phyloP scores from a whole-genome alignment of 306 rosid genomes.

The Prunus padus region DNA sequence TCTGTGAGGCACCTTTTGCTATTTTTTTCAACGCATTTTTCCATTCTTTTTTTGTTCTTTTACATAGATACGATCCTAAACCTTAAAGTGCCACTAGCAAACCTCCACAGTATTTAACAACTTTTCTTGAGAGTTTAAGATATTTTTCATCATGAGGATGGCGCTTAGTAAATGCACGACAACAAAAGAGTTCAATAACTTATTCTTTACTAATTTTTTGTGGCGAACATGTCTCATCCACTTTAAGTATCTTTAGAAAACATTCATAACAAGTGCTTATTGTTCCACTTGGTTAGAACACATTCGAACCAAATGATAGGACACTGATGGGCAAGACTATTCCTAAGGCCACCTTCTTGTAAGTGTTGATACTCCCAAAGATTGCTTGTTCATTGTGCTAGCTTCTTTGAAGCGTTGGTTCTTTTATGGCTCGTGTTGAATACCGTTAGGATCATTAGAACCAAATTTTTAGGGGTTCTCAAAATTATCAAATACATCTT shows the following conservation, averaged over 20 bases:
- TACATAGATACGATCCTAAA: slow-evolving; percentile 30
- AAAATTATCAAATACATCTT: no score
- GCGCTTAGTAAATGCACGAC: slow-evolving; percentile 27
- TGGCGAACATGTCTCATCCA: not conserved
- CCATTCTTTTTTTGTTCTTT: slow-evolving; percentile 23
- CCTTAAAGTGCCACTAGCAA: slow-evolving; percentile 41
- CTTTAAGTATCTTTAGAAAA: not conserved
- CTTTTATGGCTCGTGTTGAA: no score
- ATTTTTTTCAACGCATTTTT: not conserved
- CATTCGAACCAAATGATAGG: no score
- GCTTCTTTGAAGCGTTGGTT: no score
- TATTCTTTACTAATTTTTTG: slow-evolving; percentile 16
- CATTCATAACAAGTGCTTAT: no score
- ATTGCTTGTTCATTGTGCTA: no score
- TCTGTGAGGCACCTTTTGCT: slow-evolving; percentile 5
- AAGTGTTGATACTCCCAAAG: no score
- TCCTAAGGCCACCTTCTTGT: no score
- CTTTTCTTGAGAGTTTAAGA: not conserved
- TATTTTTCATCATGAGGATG: not conserved
- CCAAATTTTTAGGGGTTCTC: no score
- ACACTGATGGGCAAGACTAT: no score
- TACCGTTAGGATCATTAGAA: no score
- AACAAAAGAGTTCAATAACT: slow-evolving; percentile 21
- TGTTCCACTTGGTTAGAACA: no score
- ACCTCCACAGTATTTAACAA: slow-evolving; percentile 27